These are phyloP conservation scores for Solanum bulbocastanum DNA, from an alignment of 257 asterid species.

Conservation along the genomic window DNA sequence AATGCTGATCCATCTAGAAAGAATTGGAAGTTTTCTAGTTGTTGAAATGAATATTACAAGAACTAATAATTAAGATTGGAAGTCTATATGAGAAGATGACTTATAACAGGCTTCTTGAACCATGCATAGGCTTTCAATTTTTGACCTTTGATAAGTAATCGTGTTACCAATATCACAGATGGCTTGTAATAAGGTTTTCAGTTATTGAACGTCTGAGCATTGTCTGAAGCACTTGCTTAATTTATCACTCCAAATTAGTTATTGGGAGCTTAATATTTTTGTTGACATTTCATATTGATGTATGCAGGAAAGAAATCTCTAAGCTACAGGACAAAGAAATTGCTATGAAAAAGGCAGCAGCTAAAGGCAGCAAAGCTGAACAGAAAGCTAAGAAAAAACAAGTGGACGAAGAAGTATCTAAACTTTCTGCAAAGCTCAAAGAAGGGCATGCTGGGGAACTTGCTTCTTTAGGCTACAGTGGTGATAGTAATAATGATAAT, in stretches of 20 bases:
- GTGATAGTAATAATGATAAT: constrained; percentile 23
- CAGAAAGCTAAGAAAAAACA: constrained; percentile 96
- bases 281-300: neutral
- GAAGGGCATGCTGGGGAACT: constrained; percentile 66
- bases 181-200: neutral
- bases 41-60: neutral
- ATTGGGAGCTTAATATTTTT: neutral
- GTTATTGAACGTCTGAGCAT: neutral
- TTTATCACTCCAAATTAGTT: neutral
- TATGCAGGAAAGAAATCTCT: constrained; percentile 71
- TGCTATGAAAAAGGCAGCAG: constrained; percentile 77
- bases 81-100: neutral
- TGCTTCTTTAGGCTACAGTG: constrained; percentile 57
- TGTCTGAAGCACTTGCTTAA: neutral
- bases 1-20: neutral
- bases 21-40: neutral
- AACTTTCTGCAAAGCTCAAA: constrained; percentile 58
- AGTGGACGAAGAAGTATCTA: constrained; percentile 81
- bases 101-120: neutral
- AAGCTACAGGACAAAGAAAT: constrained; percentile 80
- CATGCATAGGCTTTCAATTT: neutral
- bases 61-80: neutral
- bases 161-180: neutral
- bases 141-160: neutral
- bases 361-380: constrained; percentile 97